These are phyloP conservation scores for Micromonas pusilla DNA, from an alignment of 139 green algal species.

Conservation along the genomic window DNA sequence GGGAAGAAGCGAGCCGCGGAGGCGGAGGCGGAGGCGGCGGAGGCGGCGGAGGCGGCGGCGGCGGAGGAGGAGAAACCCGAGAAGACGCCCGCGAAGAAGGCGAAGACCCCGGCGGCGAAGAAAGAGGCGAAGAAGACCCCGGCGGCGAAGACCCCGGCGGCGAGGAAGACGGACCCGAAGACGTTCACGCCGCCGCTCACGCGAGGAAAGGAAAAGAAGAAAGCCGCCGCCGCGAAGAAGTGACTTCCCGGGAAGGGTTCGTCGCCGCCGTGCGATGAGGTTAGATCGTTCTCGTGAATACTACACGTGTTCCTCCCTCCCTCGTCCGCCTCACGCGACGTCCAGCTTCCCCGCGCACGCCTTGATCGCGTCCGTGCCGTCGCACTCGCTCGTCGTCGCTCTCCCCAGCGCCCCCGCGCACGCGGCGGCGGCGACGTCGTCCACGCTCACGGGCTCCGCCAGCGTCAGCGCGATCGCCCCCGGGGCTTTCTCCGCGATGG, in stretches of 20 bases:
- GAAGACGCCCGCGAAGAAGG: conserved; percentile 13
- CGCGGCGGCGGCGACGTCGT: conserved; percentile 18
- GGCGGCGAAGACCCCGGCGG: not conserved
- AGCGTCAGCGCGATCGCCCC: conserved; percentile 25
- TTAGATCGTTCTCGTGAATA: no score
- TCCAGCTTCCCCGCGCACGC: not conserved
- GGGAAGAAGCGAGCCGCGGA: not conserved
- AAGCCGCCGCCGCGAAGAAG: no score
- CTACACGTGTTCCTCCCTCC: no score
- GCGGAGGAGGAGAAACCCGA: not conserved
- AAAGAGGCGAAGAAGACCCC: not conserved
- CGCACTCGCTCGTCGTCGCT: not conserved
- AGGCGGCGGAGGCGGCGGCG: not conserved
- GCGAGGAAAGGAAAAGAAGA: no score
- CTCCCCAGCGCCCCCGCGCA: not conserved
- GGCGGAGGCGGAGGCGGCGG: not conserved
- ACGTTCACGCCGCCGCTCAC: no score
- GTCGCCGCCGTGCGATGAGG: no score
- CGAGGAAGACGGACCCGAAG: conserved; percentile 20
- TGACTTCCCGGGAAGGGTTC: no score
- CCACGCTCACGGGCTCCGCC: conserved; percentile 18
- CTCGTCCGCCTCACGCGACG: no score
- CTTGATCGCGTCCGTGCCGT: conserved; percentile 28
- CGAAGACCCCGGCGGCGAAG: not conserved
- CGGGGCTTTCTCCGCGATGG: not conserved